These are phyloP conservation scores for Colletotrichum chlorophyti DNA, from an alignment of 2,329 filamentous ascomycete species.

Conservation along the genomic window DNA sequence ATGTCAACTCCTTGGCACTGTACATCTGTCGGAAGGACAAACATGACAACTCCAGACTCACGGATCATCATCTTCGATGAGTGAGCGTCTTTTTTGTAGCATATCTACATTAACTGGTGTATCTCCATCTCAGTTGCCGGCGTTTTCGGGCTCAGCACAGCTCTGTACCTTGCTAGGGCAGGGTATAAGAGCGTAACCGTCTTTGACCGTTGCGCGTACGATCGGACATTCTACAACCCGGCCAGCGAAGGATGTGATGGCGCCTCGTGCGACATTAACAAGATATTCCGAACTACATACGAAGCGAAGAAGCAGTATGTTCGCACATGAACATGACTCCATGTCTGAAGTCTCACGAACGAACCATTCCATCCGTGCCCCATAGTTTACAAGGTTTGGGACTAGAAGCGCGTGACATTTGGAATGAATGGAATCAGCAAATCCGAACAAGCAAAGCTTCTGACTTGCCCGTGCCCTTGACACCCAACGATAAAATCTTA, in stretches of 20 bases:
- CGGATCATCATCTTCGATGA: no score
- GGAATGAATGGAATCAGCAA: slow-evolving; percentile 36
- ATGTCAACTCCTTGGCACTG: no score
- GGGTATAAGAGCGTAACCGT: slow-evolving; percentile 29
- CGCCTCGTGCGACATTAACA: slow-evolving; percentile 31
- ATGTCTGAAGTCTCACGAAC: neutral
- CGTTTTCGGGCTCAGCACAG: slow-evolving; percentile 27
- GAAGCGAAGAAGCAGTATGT: slow-evolving; percentile 2
- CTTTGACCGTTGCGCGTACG: slow-evolving; percentile 28
- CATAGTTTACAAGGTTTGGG: slow-evolving; percentile 34
- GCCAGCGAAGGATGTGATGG: slow-evolving; percentile 26
- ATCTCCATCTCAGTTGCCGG: no score
- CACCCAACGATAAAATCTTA: slow-evolving; percentile 31
- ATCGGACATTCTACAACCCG: slow-evolving; percentile 27
- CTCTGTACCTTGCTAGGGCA: slow-evolving; percentile 27
- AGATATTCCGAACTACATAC: slow-evolving; percentile 30
- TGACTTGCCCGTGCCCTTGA: slow-evolving; percentile 32
- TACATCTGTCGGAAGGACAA: no score
- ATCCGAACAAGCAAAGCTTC: slow-evolving; percentile 26
- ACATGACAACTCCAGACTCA: no score
- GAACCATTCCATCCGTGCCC: neutral
- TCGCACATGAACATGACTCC: neutral
- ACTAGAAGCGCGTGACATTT: slow-evolving; percentile 39
- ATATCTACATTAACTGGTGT: no score
- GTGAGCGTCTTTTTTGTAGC: no score